These are phyloP conservation scores for Mangifera indica DNA, from an alignment of 345 rosid species.

Conservation along the genomic window DNA sequence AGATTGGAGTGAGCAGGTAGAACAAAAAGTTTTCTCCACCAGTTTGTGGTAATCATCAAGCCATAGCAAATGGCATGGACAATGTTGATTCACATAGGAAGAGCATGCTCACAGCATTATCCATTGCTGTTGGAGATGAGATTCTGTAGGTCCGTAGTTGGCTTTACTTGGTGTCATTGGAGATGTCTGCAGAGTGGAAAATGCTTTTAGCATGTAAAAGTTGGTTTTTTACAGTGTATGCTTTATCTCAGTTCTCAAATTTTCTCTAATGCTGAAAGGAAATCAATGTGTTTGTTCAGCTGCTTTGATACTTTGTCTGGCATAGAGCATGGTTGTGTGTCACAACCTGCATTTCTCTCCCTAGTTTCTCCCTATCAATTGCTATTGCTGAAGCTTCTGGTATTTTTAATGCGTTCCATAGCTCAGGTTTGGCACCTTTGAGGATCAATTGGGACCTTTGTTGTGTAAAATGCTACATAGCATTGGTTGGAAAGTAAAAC, in stretches of 20 bases:
- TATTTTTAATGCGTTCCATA: conserved; percentile 69
- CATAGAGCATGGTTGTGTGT: not conserved
- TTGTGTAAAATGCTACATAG: conserved; percentile 74
- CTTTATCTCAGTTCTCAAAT: not conserved
- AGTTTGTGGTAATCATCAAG: conserved; percentile 18
- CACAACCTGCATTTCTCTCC: not conserved
- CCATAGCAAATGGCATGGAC: conserved; percentile 38
- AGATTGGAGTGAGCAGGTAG: conserved; percentile 98
- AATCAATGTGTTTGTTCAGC: too few species aligned
- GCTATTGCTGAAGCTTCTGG: conserved; percentile 33
- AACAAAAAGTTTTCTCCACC: conserved; percentile 50
- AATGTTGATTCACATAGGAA: conserved; percentile 37
- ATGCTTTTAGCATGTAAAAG: not conserved
- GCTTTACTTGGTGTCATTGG: conserved; percentile 8
- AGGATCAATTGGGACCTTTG: conserved; percentile 75
- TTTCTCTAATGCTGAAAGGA: not conserved
- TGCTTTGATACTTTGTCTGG: too few species aligned
- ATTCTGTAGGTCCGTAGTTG: conserved; percentile 80
- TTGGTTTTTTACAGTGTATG: not conserved
- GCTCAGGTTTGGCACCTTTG: conserved; percentile 98
- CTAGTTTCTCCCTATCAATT: not conserved
- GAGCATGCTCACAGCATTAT: conserved; percentile 58
- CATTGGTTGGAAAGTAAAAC: conserved; percentile 76
- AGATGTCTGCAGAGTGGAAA: not conserved
- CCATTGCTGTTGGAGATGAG: conserved; percentile 92